phyloP scores from a whole-genome alignment of 371 early-diverging fungal species.

The Mucor plumbeus region DNA sequence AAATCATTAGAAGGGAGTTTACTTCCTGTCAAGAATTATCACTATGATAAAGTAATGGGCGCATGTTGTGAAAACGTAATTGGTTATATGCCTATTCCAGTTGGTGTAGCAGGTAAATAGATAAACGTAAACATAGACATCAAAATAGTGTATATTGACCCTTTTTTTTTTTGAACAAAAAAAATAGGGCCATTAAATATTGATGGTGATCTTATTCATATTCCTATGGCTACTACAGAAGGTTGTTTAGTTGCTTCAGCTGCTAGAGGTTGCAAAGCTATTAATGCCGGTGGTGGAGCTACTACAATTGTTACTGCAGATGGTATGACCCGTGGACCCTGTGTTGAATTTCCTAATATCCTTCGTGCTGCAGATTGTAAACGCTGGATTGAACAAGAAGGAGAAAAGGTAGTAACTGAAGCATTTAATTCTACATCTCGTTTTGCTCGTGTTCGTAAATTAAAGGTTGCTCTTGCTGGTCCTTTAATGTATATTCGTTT shows the following conservation, averaged over 20 bases:
- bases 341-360: slow-evolving; percentile 83
- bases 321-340: slow-evolving; percentile 97
- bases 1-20: slow-evolving; percentile 68
- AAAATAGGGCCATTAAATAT: slow-evolving; percentile 66
- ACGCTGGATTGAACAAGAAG: slow-evolving; percentile 77
- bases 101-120: slow-evolving; percentile 78
- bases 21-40: slow-evolving; percentile 85
- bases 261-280: slow-evolving; percentile 95
- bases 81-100: slow-evolving; percentile 94
- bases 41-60: slow-evolving; percentile 89
- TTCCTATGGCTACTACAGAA: slow-evolving; percentile 98
- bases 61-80: slow-evolving; percentile 98
- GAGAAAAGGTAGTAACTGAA: slow-evolving; percentile 64
- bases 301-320: slow-evolving; percentile 84
- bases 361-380: slow-evolving; percentile 76
- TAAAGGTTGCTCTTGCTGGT: slow-evolving; percentile 92
- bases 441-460: slow-evolving; percentile 81
- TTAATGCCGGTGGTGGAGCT: slow-evolving; percentile 90
- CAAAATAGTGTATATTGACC: background rate
- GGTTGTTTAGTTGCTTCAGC: slow-evolving; percentile 95
- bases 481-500: slow-evolving; percentile 86
- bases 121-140: background rate
- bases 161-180: too few species aligned
- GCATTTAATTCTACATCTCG: slow-evolving; percentile 93
- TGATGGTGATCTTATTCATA: slow-evolving; percentile 78